Base-by-base conservation (phyloP, 1,139 yeast genomes). In the Lodderomyces jiufengensis region DNA sequence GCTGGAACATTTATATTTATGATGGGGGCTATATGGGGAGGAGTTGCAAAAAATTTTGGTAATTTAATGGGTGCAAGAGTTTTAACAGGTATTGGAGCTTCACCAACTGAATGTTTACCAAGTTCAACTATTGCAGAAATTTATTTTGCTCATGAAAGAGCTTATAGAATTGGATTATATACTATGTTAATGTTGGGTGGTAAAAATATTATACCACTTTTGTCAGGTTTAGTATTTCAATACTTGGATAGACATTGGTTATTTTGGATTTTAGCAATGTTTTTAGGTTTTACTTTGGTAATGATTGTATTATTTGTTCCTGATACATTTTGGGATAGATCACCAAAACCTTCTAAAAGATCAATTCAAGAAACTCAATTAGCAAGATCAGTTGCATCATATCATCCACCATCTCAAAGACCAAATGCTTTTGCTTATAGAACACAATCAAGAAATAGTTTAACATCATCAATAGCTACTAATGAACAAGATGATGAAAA, bases 271-370 rank as follows among this genome's bases (percentile, higher is more conserved):
- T 59, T 75, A 33, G 61, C 80, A 10, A 76, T 78, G 39, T 66
- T 78, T 41, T 63, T 74, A 20, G 83, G 78, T 1, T 49, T 61
- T 33, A 66, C 68, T 46, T 58, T 76, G 20, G 45, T 70, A 2
- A 52, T 70, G 29, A 73, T 77, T 5, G 69, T 67, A 41, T 52
- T 78, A 14, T 77, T 77, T 50, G 83, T 76, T 12, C 84, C 84
- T 1, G 84, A 78, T 43, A 78, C 84, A 1, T 78, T 75, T 54
- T 78, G 82, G 81, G 78, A 76, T 41, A 62, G 84, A 39, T 55
- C 71, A 1, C 80, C 84, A 5, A 59, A 62, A 2, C 74, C 73
- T 4, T 70, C 67, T 44, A 63, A 67, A 46, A 64, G 79, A 43
- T 72, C 80, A 2, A 50, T 61, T 14, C 58, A 60, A 38, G 84